phyloP scores from a whole-genome alignment of 768 basidiomycete species.

The Lentinula sp. region DNA sequence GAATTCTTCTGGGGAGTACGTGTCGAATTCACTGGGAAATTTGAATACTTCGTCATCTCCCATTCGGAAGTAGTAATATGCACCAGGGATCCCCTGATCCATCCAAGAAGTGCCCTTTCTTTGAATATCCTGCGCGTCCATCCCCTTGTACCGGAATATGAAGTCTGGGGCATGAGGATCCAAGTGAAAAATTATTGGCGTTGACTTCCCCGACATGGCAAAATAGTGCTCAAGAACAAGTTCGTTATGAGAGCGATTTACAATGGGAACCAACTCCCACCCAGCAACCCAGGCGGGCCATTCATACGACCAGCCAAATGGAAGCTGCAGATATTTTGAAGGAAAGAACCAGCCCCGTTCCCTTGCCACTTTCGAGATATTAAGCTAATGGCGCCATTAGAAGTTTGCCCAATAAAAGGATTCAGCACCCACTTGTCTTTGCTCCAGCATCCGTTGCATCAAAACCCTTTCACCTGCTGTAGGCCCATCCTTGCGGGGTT shows the following conservation, averaged over 20 bases:
- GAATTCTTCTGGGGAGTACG: neutral
- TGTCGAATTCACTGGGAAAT: neutral
- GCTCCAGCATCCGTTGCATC: neutral
- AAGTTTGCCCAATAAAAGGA: neutral
- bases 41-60: conserved; percentile 2
- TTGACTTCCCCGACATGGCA: neutral
- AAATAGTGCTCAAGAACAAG: conserved; percentile 2
- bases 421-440: neutral
- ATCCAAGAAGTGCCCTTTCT: neutral
- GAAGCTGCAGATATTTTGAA: neutral
- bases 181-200: conserved; percentile 3
- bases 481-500: neutral
- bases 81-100: neutral
- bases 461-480: neutral
- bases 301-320: conserved; percentile 1
- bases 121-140: neutral
- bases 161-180: neutral
- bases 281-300: conserved; percentile 4
- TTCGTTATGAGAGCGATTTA: conserved; percentile 1
- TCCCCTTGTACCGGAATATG: conserved; percentile 1
- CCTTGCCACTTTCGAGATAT: neutral
- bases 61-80: conserved; percentile 4
- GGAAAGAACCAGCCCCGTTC: neutral
- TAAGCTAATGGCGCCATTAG: neutral
- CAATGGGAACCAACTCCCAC: conserved; percentile 2